Evolutionary conservation across 208 protist genomes (phyloP), one percentile per base, ranked within the genome.

Genomic region (Wallacemonas sp.): DNA sequence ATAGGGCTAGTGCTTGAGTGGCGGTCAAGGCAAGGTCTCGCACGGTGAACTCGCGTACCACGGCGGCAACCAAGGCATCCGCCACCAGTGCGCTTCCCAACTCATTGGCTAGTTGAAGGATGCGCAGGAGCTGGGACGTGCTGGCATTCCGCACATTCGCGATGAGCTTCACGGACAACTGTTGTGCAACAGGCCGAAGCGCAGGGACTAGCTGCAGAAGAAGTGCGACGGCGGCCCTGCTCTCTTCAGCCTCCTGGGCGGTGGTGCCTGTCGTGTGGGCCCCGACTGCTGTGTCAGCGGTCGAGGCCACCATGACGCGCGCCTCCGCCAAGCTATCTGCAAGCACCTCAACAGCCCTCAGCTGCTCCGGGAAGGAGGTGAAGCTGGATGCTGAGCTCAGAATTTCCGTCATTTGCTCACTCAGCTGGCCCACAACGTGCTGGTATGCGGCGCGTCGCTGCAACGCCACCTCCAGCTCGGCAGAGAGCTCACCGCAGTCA

Each of bases 281-380:
- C 32, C 44, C 57, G 21, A 85, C 21, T 85, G 71, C 29, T 53
- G 63, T 37, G 76, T 59, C 2, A 71, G 70, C 17, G 55, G 73
- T 39, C 0, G 45, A 26, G 5, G 17, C 10, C 1, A 69, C 27
- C 57, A 67, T 39, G 21, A 26, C 50, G 17, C 67, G 48, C 29
- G 58, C 54, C 32, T 76, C 70, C 30, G 5, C 50, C 21, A 73
- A 37, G 29, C 63, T 66, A 12, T 37, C 39, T 13, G 73, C 64
- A 60, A 82, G 91, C 41, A 91, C 61, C 46, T 76, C 82, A 32
- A 94, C 46, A 6, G 86, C 53, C 55, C 85, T 75, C 42, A 94
- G 58, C 65, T 85, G 85, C 17, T 80, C 71, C 22, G 68, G 53
- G 34, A 76, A 62, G n/a, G 83, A 83, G 8, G 91, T 42, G 65